These are phyloP conservation scores for Bipolaris victoriae DNA, from an alignment of 2,329 filamentous ascomycete genomes.

Conservation along the genomic window DNA sequence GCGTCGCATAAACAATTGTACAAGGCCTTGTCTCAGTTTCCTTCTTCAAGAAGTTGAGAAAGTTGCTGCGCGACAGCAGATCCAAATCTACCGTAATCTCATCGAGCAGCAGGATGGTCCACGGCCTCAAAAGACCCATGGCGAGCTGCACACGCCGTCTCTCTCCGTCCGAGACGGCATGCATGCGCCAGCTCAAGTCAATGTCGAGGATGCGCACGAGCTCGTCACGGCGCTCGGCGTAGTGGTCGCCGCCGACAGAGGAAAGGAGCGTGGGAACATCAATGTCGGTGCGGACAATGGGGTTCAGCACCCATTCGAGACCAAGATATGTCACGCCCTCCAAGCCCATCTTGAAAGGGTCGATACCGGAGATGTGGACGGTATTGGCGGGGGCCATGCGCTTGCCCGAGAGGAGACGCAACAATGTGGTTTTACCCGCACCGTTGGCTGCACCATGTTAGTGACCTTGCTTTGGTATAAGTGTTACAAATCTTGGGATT, in stretches of 20 bases:
- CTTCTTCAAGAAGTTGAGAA: slow-evolving; percentile 81
- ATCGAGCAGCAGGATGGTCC: slow-evolving; percentile 88
- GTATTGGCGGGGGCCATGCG: slow-evolving; percentile 79
- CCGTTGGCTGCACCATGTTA: slow-evolving; percentile 71
- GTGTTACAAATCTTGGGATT: too few species aligned
- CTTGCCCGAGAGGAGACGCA: slow-evolving; percentile 93
- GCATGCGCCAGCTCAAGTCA: slow-evolving; percentile 91
- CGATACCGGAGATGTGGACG: slow-evolving; percentile 79
- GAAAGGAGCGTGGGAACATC: slow-evolving; percentile 84
- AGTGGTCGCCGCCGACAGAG: slow-evolving; percentile 85
- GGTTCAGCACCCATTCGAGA: slow-evolving; percentile 97
- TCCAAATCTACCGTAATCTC: slow-evolving; percentile 98
- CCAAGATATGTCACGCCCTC: slow-evolving; percentile 97
- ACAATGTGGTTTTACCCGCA: slow-evolving; percentile 94
- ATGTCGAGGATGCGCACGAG: slow-evolving; percentile 88
- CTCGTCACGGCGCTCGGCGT: slow-evolving; percentile 81
- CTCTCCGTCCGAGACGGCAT: slow-evolving; percentile 93
- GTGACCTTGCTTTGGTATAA: too few species aligned
- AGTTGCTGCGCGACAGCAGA: slow-evolving; percentile 81
- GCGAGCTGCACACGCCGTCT: slow-evolving; percentile 88
- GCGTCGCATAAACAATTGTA: slow-evolving; percentile 96
- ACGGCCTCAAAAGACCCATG: slow-evolving; percentile 92
- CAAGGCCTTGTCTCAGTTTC: slow-evolving; percentile 84
- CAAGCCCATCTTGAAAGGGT: slow-evolving; percentile 88
- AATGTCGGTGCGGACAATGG: slow-evolving; percentile 93